Conservation (phyloP, 805 yeast species). For the Huiozyma sinensis region DNA sequence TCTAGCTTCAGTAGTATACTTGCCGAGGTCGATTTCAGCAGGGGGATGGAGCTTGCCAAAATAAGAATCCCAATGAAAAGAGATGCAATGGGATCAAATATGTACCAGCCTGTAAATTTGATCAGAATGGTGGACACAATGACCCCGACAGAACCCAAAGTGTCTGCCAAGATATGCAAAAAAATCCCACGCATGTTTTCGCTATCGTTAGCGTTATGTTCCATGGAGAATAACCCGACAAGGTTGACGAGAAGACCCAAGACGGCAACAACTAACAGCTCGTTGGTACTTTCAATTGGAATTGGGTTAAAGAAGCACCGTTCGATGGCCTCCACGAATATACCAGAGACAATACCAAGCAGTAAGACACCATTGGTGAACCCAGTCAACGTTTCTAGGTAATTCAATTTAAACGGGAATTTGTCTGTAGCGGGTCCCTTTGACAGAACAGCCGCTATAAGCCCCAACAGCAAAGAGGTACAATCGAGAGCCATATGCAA, state of each 20-base stretch:
- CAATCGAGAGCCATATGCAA: conserved; percentile 96
- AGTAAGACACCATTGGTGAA: conserved; percentile 87
- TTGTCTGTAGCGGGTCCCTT: conserved; percentile 51
- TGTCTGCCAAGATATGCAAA: conserved; percentile 87
- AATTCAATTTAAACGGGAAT: conserved; percentile 72
- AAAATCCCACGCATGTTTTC: conserved; percentile 91
- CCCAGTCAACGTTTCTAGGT: conserved; percentile 88
- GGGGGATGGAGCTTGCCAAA: conserved; percentile 71
- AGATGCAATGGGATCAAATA: conserved; percentile 91
- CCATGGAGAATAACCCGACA: conserved; percentile 90
- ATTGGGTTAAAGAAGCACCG: conserved; percentile 65
- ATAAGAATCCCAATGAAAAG: conserved; percentile 75
- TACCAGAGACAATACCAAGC: conserved; percentile 81
- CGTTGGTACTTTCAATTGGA: conserved; percentile 65
- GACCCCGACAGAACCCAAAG: conserved; percentile 94
- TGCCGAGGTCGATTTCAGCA: conserved; percentile 70
- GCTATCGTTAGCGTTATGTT: conserved; percentile 28
- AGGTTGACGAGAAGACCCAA: conserved; percentile 81
- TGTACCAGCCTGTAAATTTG: conserved; percentile 49
- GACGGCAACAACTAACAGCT: conserved; percentile 71
- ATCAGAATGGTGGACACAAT: conserved; percentile 80
- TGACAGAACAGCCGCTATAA: conserved; percentile 67
- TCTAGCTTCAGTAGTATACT: conserved; percentile 56
- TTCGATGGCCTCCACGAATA: conserved; percentile 76
- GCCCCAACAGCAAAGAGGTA: conserved; percentile 76